Evolutionary conservation across 139 green algal genomes (phyloP).

Genomic region (Zygnema circumcarinatum): DNA sequence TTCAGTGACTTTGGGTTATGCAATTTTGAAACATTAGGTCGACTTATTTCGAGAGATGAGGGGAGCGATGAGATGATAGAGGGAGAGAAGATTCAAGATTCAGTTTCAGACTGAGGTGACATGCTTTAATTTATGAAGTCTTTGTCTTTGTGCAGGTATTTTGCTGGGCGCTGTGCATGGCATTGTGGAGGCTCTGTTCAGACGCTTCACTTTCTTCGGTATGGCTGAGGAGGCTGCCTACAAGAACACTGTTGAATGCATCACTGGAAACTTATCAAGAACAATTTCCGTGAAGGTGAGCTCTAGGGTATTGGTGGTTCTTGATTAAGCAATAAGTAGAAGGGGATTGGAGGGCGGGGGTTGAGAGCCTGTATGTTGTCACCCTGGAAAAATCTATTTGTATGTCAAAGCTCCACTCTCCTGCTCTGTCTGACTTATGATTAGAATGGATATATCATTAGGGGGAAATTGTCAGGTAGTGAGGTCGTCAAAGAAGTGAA

Average conservation of each 20-base stretch:
- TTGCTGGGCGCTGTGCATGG: slow-evolving; percentile 98
- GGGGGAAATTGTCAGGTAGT: too few species aligned
- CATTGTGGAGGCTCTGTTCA: slow-evolving; percentile 96
- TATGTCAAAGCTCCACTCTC: not conserved
- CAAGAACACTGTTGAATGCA: slow-evolving; percentile 94
- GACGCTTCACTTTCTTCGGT: slow-evolving; percentile 79
- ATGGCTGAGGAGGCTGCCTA: slow-evolving; percentile 91
- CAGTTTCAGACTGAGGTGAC: too few species aligned
- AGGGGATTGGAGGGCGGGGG: not conserved
- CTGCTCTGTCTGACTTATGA: too few species aligned
- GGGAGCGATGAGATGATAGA: too few species aligned
- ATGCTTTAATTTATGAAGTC: too few species aligned
- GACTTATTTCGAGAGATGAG: too few species aligned
- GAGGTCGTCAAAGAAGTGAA: too few species aligned
- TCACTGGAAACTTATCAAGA: slow-evolving; percentile 93
- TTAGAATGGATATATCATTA: slow-evolving; percentile 36
- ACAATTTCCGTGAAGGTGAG: slow-evolving; percentile 87
- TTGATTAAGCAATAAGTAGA: not conserved
- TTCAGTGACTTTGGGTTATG: too few species aligned
- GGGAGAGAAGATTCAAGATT: too few species aligned
- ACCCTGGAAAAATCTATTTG: not conserved
- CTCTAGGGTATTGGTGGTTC: not conserved
- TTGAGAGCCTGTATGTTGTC: slow-evolving; percentile 14
- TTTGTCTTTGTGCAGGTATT: slow-evolving; percentile 67
- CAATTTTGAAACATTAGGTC: too few species aligned